Conservation (phyloP, 164 flowering plant genomes). For the Magnolia changhungtana region DNA sequence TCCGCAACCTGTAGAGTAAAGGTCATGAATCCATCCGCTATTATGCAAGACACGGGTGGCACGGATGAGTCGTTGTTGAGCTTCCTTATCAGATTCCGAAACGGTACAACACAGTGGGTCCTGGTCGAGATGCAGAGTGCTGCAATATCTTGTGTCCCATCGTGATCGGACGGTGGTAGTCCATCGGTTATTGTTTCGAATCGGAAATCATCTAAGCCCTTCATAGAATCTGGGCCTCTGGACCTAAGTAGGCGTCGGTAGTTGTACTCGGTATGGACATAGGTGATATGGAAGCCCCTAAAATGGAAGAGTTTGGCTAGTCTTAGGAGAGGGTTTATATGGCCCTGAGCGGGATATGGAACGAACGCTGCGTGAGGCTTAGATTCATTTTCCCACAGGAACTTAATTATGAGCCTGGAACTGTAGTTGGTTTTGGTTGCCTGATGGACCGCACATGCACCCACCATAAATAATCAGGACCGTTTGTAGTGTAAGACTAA, state of each 20-base stretch:
- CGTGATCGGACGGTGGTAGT: conserved; percentile 35
- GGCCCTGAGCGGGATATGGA: conserved; percentile 11
- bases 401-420: too few species aligned
- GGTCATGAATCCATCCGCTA: conserved; percentile 10
- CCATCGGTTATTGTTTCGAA: conserved; percentile 37
- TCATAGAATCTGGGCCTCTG: conserved; percentile 9
- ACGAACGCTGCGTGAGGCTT: conserved; percentile 2
- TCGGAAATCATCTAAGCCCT: conserved; percentile 26
- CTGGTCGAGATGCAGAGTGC: conserved; percentile 23
- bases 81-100: conserved; percentile 1
- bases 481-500: too few species aligned
- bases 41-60: conserved; percentile 6
- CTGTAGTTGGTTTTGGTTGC: too few species aligned
- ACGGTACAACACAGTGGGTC: conserved; percentile 1
- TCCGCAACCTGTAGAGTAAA: conserved; percentile 9
- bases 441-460: too few species aligned
- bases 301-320: conserved; percentile 19
- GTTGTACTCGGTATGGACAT: conserved; percentile 21
- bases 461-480: too few species aligned
- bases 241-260: conserved; percentile 13
- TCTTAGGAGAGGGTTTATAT: conserved; percentile 6
- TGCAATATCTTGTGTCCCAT: conserved; percentile 36
- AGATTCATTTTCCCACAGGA: neutral
- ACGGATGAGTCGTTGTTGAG: neutral
- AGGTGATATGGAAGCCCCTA: conserved; percentile 29